A percentile compares a stretch with the other conserved stretches of the same genome.
These are phyloP conservation scores for Pichiaceae sp. DNA, from an alignment of 1,139 yeast species.

Conservation along the genomic window DNA sequence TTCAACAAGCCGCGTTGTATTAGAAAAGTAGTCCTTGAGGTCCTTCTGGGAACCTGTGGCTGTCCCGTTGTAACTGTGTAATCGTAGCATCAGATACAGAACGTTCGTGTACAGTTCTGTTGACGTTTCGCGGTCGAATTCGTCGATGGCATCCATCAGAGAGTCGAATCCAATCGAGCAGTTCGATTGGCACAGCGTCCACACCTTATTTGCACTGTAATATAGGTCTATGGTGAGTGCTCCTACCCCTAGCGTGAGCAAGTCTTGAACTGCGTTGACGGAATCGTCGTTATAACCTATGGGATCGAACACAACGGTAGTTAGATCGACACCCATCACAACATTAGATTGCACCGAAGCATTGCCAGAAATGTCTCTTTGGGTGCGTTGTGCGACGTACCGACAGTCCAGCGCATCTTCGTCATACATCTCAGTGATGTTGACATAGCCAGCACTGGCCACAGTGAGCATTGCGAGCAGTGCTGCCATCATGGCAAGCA, in stretches of 20 bases:
- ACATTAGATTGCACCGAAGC: conserved; percentile 51
- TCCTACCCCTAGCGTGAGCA: conserved; percentile 46
- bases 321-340: conserved; percentile 51
- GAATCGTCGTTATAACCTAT: conserved; percentile 42
- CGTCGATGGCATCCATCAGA: conserved; percentile 29
- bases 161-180: conserved; percentile 21
- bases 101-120: conserved; percentile 48
- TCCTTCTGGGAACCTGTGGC: neutral
- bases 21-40: conserved; percentile 1
- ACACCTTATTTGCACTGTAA: conserved; percentile 43
- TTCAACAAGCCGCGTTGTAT: conserved; percentile 5
- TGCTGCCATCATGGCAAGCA: no score
- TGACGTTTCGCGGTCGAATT: conserved; percentile 40
- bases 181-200: conserved; percentile 50
- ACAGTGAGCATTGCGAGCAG: no score
- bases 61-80: conserved; percentile 20
- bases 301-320: conserved; percentile 38
- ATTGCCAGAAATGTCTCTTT: conserved; percentile 56
- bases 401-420: no score
- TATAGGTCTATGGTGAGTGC: conserved; percentile 54
- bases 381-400: conserved; percentile 45
- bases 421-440: no score
- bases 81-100: conserved; percentile 43
- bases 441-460: no score
- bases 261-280: conserved; percentile 27